phyloP scores from a whole-genome alignment of 495 filamentous ascomycete species.

The Diplogelasinospora grovesii region DNA sequence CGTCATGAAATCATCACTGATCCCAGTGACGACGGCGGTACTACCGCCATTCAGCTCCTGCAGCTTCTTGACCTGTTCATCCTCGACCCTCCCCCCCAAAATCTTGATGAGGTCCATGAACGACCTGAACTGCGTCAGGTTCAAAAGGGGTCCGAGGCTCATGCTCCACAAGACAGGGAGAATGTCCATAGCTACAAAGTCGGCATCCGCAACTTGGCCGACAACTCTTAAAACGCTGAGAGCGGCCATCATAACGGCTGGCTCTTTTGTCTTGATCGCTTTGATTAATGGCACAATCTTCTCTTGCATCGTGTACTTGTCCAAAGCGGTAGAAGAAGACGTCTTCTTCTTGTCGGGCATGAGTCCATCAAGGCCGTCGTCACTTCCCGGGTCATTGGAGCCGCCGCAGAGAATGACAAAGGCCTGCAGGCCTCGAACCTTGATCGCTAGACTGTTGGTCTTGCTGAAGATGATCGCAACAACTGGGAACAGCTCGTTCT shows the following conservation, averaged over 20 bases:
- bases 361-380: constrained; percentile 69
- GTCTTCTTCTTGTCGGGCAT: constrained; percentile 44
- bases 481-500: constrained; percentile 89
- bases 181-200: constrained; percentile 90
- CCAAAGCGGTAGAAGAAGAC: constrained; percentile 66
- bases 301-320: constrained; percentile 97
- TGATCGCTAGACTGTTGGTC: constrained; percentile 88
- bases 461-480: constrained; percentile 84
- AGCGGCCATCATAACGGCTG: constrained; percentile 93
- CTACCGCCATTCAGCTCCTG: constrained; percentile 63
- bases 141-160: constrained; percentile 80
- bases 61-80: constrained; percentile 80
- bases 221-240: constrained; percentile 77
- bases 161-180: constrained; percentile 88
- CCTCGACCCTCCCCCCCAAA: constrained; percentile 72
- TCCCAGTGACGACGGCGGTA: constrained; percentile 24
- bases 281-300: constrained; percentile 87
- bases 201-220: constrained; percentile 72
- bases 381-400: constrained; percentile 39
- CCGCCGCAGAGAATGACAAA: constrained; percentile 87
- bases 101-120: constrained; percentile 84
- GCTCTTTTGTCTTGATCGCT: constrained; percentile 94
- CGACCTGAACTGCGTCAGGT: constrained; percentile 76
- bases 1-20: constrained; percentile 52
- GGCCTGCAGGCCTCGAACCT: constrained; percentile 82